phyloP scores from a whole-genome alignment of 176 grass and related monocot species.

The Melocanna baccifera region DNA sequence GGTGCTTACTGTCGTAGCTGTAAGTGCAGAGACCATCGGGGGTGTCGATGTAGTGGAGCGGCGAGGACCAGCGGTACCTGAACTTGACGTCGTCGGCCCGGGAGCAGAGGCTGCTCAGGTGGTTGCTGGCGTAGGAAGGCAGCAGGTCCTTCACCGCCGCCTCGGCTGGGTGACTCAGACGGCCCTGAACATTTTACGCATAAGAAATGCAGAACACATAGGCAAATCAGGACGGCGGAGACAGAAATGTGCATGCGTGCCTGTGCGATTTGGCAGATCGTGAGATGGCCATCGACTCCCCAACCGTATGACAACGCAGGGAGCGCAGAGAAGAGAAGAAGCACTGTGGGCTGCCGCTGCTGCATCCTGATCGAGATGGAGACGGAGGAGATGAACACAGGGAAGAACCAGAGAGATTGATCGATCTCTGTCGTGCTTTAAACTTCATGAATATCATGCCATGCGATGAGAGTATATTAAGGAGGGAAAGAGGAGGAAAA shows the following conservation, averaged over 20 bases:
- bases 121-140: slow-evolving; percentile 41
- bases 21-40: slow-evolving; percentile 54
- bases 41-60: slow-evolving; percentile 65
- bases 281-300: slow-evolving; percentile 56
- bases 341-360: neutral
- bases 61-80: slow-evolving; percentile 43
- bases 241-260: neutral
- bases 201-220: neutral
- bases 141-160: slow-evolving; percentile 53
- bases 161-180: slow-evolving; percentile 34
- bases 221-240: neutral
- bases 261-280: slow-evolving; percentile 63
- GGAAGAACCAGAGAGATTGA: neutral
- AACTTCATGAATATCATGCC: neutral
- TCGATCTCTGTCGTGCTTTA: neutral
- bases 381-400: neutral
- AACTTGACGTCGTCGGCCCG: slow-evolving; percentile 58
- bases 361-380: neutral
- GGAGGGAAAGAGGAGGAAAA: neutral
- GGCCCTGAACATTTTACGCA: neutral
- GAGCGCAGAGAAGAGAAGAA: slow-evolving; percentile 1
- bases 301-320: slow-evolving; percentile 39
- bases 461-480: neutral
- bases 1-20: slow-evolving; percentile 47
- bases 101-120: slow-evolving; percentile 58